Conservation (phyloP, 176 grass and related monocot species). For the Zea mays region Zm-B73-REFERENCE-NAM-5.0 NC_050097.1:231108001-231108500, state of each 20-base stretch:
- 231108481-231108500: background rate
- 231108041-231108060: conserved; percentile 59
- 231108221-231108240: background rate
- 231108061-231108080: conserved; percentile 90
- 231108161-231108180: background rate
- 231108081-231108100: conserved; percentile 6
- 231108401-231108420: conserved; percentile 15
- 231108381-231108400: conserved; percentile 29
- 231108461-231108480: background rate
- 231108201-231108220: background rate
- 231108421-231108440: background rate
- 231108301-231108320: background rate
- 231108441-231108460: background rate
- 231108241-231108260: conserved; percentile 28
- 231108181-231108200: background rate
- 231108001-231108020: conserved; percentile 38
- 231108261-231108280: background rate
- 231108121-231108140: background rate
- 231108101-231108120: background rate
- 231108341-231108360: background rate
- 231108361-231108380: background rate
- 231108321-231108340: background rate
- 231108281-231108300: background rate
- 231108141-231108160: conserved; percentile 40
- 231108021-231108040: conserved; percentile 66